phyloP scores from a whole-genome alignment of 1,284 basidiomycete genomes.

The Dichomitus squalens region DNA sequence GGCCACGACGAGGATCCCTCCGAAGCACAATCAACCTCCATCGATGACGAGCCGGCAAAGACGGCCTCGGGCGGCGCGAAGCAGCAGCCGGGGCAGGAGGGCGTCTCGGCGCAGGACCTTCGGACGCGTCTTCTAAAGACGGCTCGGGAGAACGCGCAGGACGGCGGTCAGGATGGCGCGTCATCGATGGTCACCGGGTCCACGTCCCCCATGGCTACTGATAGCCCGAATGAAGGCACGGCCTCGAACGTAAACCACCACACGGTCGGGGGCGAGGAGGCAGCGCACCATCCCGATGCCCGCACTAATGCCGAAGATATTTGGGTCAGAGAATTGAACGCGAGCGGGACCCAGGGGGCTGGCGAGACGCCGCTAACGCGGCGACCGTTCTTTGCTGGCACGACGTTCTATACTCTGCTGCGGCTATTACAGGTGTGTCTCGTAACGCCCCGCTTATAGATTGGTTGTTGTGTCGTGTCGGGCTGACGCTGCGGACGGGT shows the following conservation, averaged over 20 bases:
- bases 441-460: background rate
- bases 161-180: conserved; percentile 27
- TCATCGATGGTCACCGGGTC: conserved; percentile 28
- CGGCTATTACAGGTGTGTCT: conserved; percentile 81
- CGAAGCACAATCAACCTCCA: conserved; percentile 45
- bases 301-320: conserved; percentile 45
- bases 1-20: conserved; percentile 35
- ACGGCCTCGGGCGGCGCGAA: conserved; percentile 5
- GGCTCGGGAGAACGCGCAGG: conserved; percentile 51
- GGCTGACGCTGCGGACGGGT: conserved; percentile 10
- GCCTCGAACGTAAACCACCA: background rate
- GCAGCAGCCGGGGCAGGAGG: conserved; percentile 37
- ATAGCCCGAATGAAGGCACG: conserved; percentile 12
- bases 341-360: conserved; percentile 28
- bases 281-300: conserved; percentile 14
- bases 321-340: conserved; percentile 57
- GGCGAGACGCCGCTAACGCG: conserved; percentile 39
- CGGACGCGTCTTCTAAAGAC: conserved; percentile 80
- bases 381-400: conserved; percentile 87
- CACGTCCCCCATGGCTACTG: conserved; percentile 26
- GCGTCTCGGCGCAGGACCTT: conserved; percentile 67
- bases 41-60: conserved; percentile 32
- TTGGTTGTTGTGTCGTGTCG: background rate
- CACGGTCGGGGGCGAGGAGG: background rate
- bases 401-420: conserved; percentile 89